A percentile compares a stretch with the other conserved stretches of the same genome.
Conservation (phyloP, 2,329 filamentous ascomycete genomes). For the Colletotrichum cuscutae region DNA sequence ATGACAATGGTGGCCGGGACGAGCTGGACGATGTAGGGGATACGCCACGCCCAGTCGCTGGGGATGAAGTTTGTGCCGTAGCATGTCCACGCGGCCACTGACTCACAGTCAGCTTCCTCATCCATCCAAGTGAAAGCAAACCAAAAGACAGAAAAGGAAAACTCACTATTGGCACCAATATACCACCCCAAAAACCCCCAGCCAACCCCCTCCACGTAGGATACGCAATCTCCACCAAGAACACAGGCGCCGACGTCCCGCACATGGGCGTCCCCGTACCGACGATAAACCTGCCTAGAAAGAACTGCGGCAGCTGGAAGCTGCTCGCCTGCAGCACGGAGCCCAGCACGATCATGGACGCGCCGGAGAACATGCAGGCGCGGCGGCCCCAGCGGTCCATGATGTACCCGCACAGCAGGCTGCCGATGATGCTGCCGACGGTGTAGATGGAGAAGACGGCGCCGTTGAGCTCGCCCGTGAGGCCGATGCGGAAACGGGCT, state of each 20-base stretch:
- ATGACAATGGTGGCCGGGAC: slow-evolving; percentile 54
- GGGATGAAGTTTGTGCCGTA: slow-evolving; percentile 56
- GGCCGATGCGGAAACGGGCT: slow-evolving; percentile 34
- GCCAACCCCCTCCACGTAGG: slow-evolving; percentile 37
- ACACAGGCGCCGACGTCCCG: slow-evolving; percentile 35
- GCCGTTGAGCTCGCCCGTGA: slow-evolving; percentile 30
- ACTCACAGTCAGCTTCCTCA: neutral
- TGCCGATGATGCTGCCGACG: slow-evolving; percentile 34
- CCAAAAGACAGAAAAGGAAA: too few species aligned
- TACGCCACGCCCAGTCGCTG: slow-evolving; percentile 60
- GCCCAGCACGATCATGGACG: slow-evolving; percentile 30
- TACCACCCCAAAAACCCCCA: slow-evolving; percentile 35
- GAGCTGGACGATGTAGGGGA: slow-evolving; percentile 56
- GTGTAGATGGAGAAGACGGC: slow-evolving; percentile 36
- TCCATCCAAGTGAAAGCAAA: too few species aligned
- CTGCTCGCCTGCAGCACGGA: slow-evolving; percentile 36
- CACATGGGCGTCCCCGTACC: slow-evolving; percentile 33
- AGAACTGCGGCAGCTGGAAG: slow-evolving; percentile 34
- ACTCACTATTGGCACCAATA: slow-evolving; percentile 36
- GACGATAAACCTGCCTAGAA: slow-evolving; percentile 35
- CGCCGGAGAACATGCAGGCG: slow-evolving; percentile 35
- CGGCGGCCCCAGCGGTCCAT: slow-evolving; percentile 38
- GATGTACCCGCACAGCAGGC: slow-evolving; percentile 34
- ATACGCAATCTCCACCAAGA: slow-evolving; percentile 36
- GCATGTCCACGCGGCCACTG: slow-evolving; percentile 55